Evolutionary conservation across 192 early-diverging fungal species (phyloP), one percentile per base, ranked within the genome.

Genomic region (Backusella circina): DNA sequence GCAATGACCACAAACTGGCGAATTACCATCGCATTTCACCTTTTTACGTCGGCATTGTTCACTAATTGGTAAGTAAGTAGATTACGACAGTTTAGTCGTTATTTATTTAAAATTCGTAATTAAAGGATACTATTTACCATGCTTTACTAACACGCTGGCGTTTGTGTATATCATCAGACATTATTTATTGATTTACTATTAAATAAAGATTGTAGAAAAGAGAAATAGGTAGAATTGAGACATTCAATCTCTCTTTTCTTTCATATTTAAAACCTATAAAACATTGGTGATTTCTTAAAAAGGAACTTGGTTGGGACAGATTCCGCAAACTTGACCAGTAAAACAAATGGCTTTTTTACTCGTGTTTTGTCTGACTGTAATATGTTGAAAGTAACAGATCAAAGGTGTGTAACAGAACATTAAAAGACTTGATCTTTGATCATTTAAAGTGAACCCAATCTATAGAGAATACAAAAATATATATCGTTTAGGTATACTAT

Each of bases 11-110:
- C 94, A 95, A 6, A 83, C 69, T 36, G 92, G 90, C 15, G 82
- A 84, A 13, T 79, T 76, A 8, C 91, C 93, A 79, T 95, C 91
- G 78, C 94, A 95, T 73, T 92, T 93, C 70, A 92, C 91, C 77
- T 95, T 95, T 76, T 94, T 94, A 33, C 89, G 85, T 67, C 93
- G 80, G 78, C 94, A 95, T 39, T 84, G 84, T 74, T 95, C 94
- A 76, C 94, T 88, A 75, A 28, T 67, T 23, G n/a, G 28, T 13
- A 26, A 68, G 28, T 50, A 64, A 38, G 38, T n/a, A 51, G 32
- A 23, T n/a, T 10, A 26, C 6, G 21, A 26, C 5, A 72, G 30
- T 67, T 21, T 47, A 21, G 18, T 23, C 5, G 1, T 61, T n/a
- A 33, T 38, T 57, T 28, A 31, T 26, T 65, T 51, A n/a, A n/a